Conservation (phyloP, 768 basidiomycete species). For the Chalciporus pseudorubinellus region DNA sequence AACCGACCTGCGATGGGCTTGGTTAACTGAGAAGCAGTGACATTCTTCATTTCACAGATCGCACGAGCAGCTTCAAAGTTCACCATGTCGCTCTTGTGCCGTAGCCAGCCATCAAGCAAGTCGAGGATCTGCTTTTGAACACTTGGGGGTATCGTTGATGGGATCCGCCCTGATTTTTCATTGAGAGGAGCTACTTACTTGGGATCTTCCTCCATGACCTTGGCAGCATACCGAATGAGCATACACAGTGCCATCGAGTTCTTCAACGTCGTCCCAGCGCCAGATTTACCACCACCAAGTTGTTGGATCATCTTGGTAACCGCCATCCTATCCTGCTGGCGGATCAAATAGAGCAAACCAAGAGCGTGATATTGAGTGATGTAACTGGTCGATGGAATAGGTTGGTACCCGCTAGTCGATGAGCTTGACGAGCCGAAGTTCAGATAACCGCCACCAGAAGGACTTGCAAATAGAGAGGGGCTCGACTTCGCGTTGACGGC, state of each 20-base stretch:
- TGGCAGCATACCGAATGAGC: constrained; percentile 97
- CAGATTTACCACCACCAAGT: constrained; percentile 84
- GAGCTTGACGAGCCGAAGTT: constrained; percentile 61
- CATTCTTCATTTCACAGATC: constrained; percentile 94
- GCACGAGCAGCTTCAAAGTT: constrained; percentile 97
- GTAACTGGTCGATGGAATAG: constrained; percentile 84
- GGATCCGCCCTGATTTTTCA: not conserved
- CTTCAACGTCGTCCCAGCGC: constrained; percentile 80
- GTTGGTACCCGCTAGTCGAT: constrained; percentile 63
- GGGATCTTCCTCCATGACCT: constrained; percentile 97
- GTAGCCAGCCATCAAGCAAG: constrained; percentile 88
- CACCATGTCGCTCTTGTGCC: constrained; percentile 99
- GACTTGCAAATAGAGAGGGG: constrained; percentile 60
- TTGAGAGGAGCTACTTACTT: constrained; percentile 61
- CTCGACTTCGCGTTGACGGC: constrained; percentile 88
- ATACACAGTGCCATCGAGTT: constrained; percentile 98
- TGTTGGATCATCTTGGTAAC: constrained; percentile 99
- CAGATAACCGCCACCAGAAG: constrained; percentile 61
- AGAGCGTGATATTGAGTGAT: constrained; percentile 97
- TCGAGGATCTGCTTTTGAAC: constrained; percentile 92
- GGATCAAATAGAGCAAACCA: constrained; percentile 89
- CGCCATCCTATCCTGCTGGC: constrained; percentile 98
- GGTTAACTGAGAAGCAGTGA: constrained; percentile 71
- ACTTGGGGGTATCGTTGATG: constrained; percentile 38
- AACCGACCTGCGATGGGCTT: constrained; percentile 83